Percentiles rank a stretch among this genome's conserved stretches.
phyloP scores from a whole-genome alignment of 345 rosid genomes.

The Cardiospermum halicacabum region DNA sequence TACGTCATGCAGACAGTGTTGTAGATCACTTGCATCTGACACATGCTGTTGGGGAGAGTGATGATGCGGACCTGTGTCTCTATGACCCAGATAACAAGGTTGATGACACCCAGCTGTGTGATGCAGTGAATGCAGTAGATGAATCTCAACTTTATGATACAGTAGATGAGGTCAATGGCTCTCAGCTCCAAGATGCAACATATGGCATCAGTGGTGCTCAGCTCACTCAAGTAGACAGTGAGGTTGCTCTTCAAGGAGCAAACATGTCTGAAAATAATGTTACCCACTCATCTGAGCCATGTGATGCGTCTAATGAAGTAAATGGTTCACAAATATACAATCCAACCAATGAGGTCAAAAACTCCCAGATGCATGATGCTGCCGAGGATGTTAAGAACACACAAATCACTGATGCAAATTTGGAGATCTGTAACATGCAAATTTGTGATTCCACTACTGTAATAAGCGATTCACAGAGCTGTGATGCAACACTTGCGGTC shows the following conservation, averaged over 20 bases:
- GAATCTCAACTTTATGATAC: conserved; percentile 24
- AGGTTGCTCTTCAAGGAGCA: conserved; percentile 19
- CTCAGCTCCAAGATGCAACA: conserved; percentile 19
- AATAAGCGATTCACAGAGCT: neutral
- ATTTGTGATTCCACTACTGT: conserved; percentile 13
- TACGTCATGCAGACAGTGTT: conserved; percentile 29
- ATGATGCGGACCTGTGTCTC: conserved; percentile 33
- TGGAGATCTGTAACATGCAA: conserved; percentile 9
- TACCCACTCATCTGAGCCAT: conserved; percentile 23
- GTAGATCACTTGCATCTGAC: conserved; percentile 29
- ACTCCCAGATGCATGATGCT: conserved; percentile 7
- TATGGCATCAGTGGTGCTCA: conserved; percentile 22
- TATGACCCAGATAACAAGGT: conserved; percentile 23
- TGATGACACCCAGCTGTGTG: conserved; percentile 43
- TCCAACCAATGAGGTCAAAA: conserved; percentile 19
- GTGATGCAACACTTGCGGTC: conserved; percentile 14
- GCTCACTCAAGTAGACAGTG: conserved; percentile 15
- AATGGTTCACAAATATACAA: conserved; percentile 15
- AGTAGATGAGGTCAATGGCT: conserved; percentile 23
- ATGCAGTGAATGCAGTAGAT: conserved; percentile 28
- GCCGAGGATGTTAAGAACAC: conserved; percentile 14
- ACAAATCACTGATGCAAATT: conserved; percentile 13
- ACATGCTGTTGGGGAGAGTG: conserved; percentile 30
- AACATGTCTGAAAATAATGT: conserved; percentile 19
- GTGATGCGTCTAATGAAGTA: conserved; percentile 31